A percentile compares a stretch with the other conserved stretches of the same genome.
phyloP scores from a whole-genome alignment of 2,329 filamentous ascomycete species.

The Aureobasidium sp. region DNA sequence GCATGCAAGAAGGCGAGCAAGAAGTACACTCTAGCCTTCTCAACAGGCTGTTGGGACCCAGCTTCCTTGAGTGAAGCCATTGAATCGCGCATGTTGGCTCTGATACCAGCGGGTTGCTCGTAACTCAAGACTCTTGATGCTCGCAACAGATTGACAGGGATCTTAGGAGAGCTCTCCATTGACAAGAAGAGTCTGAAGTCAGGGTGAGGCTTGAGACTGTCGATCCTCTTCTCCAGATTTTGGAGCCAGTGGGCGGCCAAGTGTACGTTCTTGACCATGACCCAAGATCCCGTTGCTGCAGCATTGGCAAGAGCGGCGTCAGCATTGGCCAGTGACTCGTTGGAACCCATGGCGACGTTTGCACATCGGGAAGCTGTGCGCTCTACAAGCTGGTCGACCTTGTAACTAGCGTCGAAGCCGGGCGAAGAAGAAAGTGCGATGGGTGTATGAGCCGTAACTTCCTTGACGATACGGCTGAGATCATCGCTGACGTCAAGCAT shows the following conservation, averaged over 20 bases:
- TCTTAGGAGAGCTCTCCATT: constrained; percentile 96
- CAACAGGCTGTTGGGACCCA: constrained; percentile 59
- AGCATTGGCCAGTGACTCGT: constrained; percentile 83
- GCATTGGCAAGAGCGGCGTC: constrained; percentile 94
- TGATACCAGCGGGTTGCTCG: constrained; percentile 92
- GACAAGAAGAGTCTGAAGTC: constrained; percentile 95
- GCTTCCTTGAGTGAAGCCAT: constrained; percentile 61
- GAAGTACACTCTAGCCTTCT: constrained; percentile 83
- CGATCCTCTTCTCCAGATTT: constrained; percentile 92
- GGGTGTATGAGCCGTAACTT: constrained; percentile 76
- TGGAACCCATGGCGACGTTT: constrained; percentile 98
- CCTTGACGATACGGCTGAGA: constrained; percentile 73
- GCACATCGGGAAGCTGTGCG: constrained; percentile 75
- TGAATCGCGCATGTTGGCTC: constrained; percentile 98
- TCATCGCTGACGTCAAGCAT: constrained; percentile 82
- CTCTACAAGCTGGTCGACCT: constrained; percentile 92
- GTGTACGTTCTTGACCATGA: constrained; percentile 98
- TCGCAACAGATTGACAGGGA: constrained; percentile 89
- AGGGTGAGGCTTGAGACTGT: constrained; percentile 85
- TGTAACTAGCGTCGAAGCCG: constrained; percentile 97
- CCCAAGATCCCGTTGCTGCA: constrained; percentile 88
- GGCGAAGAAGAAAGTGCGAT: constrained; percentile 90
- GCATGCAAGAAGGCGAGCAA: constrained; percentile 92
- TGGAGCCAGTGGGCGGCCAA: constrained; percentile 93
- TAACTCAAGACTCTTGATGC: constrained; percentile 94